Conservation (phyloP, 768 basidiomycete species). For the Ephemerocybe angulata region DNA sequence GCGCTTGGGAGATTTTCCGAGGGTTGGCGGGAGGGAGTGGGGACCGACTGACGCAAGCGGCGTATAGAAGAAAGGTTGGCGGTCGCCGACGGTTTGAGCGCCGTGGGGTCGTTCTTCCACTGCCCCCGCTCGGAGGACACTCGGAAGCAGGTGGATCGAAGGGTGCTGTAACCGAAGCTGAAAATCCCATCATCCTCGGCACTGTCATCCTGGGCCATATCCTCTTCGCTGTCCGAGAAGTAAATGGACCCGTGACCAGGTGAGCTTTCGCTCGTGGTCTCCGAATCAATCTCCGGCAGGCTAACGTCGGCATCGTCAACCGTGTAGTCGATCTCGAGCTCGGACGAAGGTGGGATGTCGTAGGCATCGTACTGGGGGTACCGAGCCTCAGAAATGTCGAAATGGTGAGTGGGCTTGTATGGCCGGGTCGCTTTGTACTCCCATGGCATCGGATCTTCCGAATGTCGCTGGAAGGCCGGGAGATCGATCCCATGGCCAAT, state of each 20-base stretch:
- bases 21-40: neutral
- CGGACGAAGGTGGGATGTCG: slow-evolving; percentile 28
- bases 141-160: slow-evolving; percentile 50
- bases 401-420: slow-evolving; percentile 14
- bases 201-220: slow-evolving; percentile 25
- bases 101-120: slow-evolving; percentile 52
- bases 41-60: slow-evolving; percentile 3
- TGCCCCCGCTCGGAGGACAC: slow-evolving; percentile 57
- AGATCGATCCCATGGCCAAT: slow-evolving; percentile 22
- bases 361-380: slow-evolving; percentile 24
- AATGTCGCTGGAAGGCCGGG: slow-evolving; percentile 16
- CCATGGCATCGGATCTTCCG: slow-evolving; percentile 30
- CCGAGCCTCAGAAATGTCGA: slow-evolving; percentile 23
- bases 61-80: neutral
- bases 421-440: slow-evolving; percentile 14
- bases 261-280: slow-evolving; percentile 22
- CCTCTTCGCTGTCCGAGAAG: slow-evolving; percentile 35
- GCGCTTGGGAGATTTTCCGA: slow-evolving; percentile 7
- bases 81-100: slow-evolving; percentile 19
- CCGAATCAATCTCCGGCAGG: slow-evolving; percentile 22
- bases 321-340: slow-evolving; percentile 31
- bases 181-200: slow-evolving; percentile 16
- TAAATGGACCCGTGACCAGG: slow-evolving; percentile 22
- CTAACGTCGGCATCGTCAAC: slow-evolving; percentile 25
- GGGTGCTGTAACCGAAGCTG: slow-evolving; percentile 25